A percentile compares a stretch with the other conserved stretches of the same genome.
Evolutionary conservation across 257 asterid species (phyloP).

Genomic region (Linaria vulgaris): DNA sequence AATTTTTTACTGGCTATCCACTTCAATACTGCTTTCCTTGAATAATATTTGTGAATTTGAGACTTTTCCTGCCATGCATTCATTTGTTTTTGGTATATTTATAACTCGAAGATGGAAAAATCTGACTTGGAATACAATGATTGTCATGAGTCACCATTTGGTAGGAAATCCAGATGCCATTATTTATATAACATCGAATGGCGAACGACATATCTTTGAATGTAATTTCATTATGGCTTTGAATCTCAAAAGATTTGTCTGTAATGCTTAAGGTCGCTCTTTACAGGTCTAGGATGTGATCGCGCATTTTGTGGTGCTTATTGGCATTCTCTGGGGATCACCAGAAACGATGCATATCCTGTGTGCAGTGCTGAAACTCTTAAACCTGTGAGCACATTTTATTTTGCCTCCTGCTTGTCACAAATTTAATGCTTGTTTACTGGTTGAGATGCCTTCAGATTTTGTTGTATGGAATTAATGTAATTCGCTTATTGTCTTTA

Average conservation of each 20-base stretch:
- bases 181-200: neutral
- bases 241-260: neutral
- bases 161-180: slow-evolving; percentile 1
- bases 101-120: neutral
- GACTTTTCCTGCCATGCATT: no score
- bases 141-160: neutral
- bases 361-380: slow-evolving; percentile 68
- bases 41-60: no score
- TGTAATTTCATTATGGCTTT: neutral
- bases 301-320: slow-evolving; percentile 97
- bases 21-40: no score
- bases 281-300: slow-evolving; percentile 93
- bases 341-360: slow-evolving; percentile 44
- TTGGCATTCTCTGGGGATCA: slow-evolving; percentile 77
- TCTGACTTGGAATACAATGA: neutral
- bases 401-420: slow-evolving; percentile 1
- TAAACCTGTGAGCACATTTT: slow-evolving; percentile 60
- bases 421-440: slow-evolving; percentile 1
- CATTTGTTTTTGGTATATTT: neutral
- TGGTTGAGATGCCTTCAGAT: slow-evolving; percentile 1
- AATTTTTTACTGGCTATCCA: neutral
- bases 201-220: neutral
- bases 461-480: neutral
- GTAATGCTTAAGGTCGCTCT: slow-evolving; percentile 10
- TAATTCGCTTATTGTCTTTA: no score